phyloP scores from a whole-genome alignment of 257 asterid species.

The Paulownia fortunei region DNA sequence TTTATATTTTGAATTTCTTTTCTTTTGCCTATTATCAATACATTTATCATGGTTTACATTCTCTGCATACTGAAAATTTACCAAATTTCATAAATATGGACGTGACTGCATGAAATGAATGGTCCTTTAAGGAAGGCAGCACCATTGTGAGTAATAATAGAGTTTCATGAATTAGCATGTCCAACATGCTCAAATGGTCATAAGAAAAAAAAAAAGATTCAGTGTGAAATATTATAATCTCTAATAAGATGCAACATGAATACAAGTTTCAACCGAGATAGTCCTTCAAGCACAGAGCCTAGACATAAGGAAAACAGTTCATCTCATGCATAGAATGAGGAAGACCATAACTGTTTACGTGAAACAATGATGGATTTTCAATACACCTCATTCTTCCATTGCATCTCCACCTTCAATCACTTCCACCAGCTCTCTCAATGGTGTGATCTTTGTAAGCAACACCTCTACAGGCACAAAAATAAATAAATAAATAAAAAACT shows the following conservation, averaged over 20 bases:
- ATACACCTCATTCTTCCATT: constrained; percentile 74
- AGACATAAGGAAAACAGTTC: constrained; percentile 31
- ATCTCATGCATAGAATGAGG: constrained; percentile 14
- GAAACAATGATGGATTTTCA: constrained; percentile 9
- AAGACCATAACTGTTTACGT: constrained; percentile 27
- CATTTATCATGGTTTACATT: background rate
- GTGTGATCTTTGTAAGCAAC: constrained; percentile 81
- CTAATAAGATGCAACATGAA: constrained; percentile 26
- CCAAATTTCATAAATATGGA: background rate
- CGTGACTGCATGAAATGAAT: background rate
- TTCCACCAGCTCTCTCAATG: constrained; percentile 67
- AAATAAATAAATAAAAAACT: background rate
- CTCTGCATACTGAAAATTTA: background rate
- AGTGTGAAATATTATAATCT: constrained; percentile 17
- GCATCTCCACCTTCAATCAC: constrained; percentile 87
- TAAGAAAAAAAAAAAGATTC: background rate
- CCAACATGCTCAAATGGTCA: constrained; percentile 18
- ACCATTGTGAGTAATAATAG: background rate
- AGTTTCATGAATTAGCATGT: background rate
- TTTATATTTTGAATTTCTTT: background rate
- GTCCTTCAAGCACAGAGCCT: constrained; percentile 4
- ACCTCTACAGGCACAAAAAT: constrained; percentile 60
- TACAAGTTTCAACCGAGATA: constrained; percentile 8
- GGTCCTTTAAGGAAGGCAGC: background rate
- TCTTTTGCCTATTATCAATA: background rate